Evolutionary conservation across 2,329 filamentous ascomycete genomes (phyloP), one percentile per base, ranked within the genome.

Genomic region (Aureobasidium vineae): DNA sequence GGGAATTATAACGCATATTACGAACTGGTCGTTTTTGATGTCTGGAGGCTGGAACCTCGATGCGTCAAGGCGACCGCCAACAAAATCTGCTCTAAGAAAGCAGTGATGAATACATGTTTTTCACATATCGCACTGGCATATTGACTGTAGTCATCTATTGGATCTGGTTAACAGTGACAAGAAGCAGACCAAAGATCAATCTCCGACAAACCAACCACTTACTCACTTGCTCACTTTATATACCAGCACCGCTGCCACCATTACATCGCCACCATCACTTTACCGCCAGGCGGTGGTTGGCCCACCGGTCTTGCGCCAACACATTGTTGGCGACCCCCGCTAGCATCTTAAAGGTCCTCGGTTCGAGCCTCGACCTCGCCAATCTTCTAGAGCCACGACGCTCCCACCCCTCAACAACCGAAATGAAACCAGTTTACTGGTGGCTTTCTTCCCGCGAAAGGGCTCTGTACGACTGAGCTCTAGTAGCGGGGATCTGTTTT

Each of bases 61-160:
- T 26, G 10, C 7, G 41, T n/a, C 31, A 16, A 7, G 60, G 10
- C n/a, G 23, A 15, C 26, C 59, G 49, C 43, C 19, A 63, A 50
- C 23, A 38, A 63, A 28, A 28, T 31, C 60, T 52, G 60, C 60
- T 38, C 47, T 21, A 52, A 19, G 3, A 52, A 36, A 52, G 56
- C 56, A 59, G 56, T 59, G 19, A 59, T 45, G 26, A 59, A 59
- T 56, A 41, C 21, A 56, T 15, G n/a, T 26, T 56, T 56, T 41
- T 23, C 13, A 56, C 53, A 56, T 23, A 26, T 28, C 1, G 11
- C 31, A 5, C 50, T 21, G 31, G n/a, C 23, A 10, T n/a, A 2
- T 33, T 0, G 2, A n/a, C 33, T 7, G 16, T 33, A 16, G 28
- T n/a, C 16, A 52, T 10, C 16, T 52, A 19, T 8, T 5, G 49